Percentiles rank a stretch among this genome's conserved stretches.
These are phyloP conservation scores for Quercus gilva DNA, from an alignment of 306 rosid species.

Conservation along the genomic window DNA sequence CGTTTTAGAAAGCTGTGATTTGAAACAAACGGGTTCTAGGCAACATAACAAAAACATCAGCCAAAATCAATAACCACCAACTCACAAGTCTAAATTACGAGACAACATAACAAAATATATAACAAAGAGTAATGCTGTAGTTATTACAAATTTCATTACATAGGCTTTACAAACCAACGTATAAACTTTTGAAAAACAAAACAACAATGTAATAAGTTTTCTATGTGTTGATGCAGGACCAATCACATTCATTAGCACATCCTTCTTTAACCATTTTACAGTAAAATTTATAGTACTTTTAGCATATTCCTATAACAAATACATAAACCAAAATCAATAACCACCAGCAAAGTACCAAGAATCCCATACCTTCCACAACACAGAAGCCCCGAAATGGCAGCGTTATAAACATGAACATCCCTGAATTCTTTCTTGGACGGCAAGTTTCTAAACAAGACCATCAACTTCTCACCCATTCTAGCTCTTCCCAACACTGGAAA, in stretches of 20 bases:
- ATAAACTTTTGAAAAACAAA: too few relatives aligned
- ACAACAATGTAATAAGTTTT: too few relatives aligned
- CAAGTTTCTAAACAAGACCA: constrained; percentile 56
- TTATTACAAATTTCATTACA: too few relatives aligned
- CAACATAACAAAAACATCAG: too few relatives aligned
- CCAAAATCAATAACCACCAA: neutral
- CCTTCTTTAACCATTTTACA: too few relatives aligned
- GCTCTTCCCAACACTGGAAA: constrained; percentile 80
- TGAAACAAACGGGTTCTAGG: too few relatives aligned
- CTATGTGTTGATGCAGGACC: too few relatives aligned
- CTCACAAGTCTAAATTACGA: neutral
- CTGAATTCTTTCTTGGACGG: constrained; percentile 57
- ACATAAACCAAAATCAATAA: neutral
- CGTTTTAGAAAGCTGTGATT: too few relatives aligned
- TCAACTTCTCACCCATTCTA: constrained; percentile 64
- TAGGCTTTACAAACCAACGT: too few relatives aligned
- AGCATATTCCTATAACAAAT: neutral
- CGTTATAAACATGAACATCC: constrained; percentile 74
- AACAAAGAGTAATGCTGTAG: neutral
- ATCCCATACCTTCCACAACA: constrained; percentile 50
- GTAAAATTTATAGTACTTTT: too few relatives aligned
- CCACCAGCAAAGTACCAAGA: neutral
- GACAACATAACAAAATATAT: neutral
- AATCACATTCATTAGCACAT: too few relatives aligned
- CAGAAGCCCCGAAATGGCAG: constrained; percentile 74